Evolutionary conservation across 257 asterid species (phyloP), one percentile per base, ranked within the genome.

Genomic region (Plantago ovata): DNA sequence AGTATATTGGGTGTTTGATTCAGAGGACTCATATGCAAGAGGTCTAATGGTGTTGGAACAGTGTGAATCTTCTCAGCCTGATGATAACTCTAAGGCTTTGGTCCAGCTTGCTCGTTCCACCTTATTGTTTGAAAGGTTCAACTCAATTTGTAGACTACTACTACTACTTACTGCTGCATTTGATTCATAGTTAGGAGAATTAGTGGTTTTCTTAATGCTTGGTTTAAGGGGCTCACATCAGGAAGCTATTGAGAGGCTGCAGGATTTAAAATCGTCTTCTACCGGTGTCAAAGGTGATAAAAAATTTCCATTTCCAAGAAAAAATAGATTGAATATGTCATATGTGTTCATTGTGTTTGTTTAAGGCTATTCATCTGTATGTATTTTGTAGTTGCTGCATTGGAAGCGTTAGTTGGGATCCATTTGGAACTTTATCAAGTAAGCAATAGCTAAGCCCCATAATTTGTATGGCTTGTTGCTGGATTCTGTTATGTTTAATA

Each of bases 351-450:
- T 38, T 55, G 6, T 10, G 54, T 18, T 15, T 24, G 38, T 65
- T 4, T n/a, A n/a, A n/a, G n/a, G n/a, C n/a, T n/a, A n/a, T n/a
- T n/a, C n/a, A 55, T 55, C 6, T 62, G 64, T 42, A 44, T 72
- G 50, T 48, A 62, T 72, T 63, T 66, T 83, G 77, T 77, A 92
- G 98, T 88, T 84, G 95, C 96, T 63, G 95, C 95, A 58, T 62
- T 82, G 1, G 98, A 92, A 82, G 95, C 98, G 58, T 63, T 88
- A n/a, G 87, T 70, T 28, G 98, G 98, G 56, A 67, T 88, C 58
- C 64, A 80, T 70, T 72, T 92, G 16, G 93, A 88, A 78, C 63
- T 58, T 39, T 77, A 77, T 62, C 73, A 67, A 67, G 98, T 77
- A 79, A 77, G 77, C 41, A 38, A 9, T 11, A 47, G 45, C 38